Evolutionary conservation across 2,329 filamentous ascomycete species (phyloP).

Genomic region (Penicillium sclerotiorum): DNA sequence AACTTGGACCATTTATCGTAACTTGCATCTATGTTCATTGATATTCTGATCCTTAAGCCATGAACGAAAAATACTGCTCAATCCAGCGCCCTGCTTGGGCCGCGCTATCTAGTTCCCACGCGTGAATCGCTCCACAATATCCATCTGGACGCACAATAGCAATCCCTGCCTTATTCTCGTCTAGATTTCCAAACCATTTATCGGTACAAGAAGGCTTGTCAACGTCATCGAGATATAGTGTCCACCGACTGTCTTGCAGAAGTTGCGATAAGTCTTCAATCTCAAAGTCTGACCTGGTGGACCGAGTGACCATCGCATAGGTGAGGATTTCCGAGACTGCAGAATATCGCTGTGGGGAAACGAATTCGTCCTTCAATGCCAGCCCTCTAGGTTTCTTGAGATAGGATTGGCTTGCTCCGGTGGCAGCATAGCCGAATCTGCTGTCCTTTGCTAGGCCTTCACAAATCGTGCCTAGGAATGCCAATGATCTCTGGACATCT

Average conservation of each 20-base stretch:
- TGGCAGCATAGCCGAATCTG: conserved; percentile 62
- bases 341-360: conserved; percentile 69
- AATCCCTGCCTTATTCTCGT: conserved; percentile 61
- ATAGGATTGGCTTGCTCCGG: conserved; percentile 65
- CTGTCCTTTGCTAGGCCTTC: conserved; percentile 48
- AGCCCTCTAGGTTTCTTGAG: conserved; percentile 58
- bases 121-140: conserved; percentile 67
- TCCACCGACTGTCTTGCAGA: conserved; percentile 69
- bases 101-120: conserved; percentile 40
- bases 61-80: conserved; percentile 51
- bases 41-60: background rate
- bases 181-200: conserved; percentile 68
- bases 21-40: no score
- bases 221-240: conserved; percentile 70
- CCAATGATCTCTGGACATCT: conserved; percentile 58
- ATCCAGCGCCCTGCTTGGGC: conserved; percentile 48
- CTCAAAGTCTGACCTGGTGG: conserved; percentile 65
- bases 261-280: conserved; percentile 65
- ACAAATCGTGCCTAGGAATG: conserved; percentile 64
- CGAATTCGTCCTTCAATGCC: conserved; percentile 66
- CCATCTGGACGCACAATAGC: conserved; percentile 73
- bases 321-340: conserved; percentile 70
- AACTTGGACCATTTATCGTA: no score
- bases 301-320: conserved; percentile 67
- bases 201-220: conserved; percentile 61